These are phyloP conservation scores for Poa pratensis DNA, from an alignment of 176 grass and related monocot genomes.

Conservation along the genomic window DNA sequence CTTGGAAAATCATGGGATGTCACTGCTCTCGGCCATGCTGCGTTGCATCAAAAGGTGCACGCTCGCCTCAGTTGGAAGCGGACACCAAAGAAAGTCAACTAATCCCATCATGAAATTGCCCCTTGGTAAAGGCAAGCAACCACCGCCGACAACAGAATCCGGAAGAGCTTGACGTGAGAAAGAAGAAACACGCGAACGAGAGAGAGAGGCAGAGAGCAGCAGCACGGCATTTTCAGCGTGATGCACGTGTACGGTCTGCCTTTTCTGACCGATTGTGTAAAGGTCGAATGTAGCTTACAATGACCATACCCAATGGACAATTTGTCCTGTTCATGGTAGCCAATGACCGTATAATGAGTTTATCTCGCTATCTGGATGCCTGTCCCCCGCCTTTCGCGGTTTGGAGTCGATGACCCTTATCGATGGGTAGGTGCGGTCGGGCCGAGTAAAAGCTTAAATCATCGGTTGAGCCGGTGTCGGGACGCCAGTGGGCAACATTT, in stretches of 20 bases:
- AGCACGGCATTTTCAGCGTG: slow-evolving; percentile 29
- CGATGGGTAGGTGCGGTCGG: no score
- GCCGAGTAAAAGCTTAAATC: no score
- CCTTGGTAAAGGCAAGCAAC: not conserved
- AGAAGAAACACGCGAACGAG: not conserved
- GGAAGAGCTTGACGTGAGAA: slow-evolving; percentile 26
- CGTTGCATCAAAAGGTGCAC: slow-evolving; percentile 7
- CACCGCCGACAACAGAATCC: not conserved
- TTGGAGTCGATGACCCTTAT: no score
- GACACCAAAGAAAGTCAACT: slow-evolving; percentile 27
- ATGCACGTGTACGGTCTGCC: slow-evolving; percentile 28
- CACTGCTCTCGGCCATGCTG: not conserved
- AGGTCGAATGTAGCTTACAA: no score
- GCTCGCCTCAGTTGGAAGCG: not conserved
- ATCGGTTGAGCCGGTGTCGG: no score
- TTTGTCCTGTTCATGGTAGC: not conserved
- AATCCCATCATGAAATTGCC: not conserved
- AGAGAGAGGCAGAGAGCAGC: not conserved
- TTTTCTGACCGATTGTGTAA: slow-evolving; percentile 28
- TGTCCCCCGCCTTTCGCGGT: no score
- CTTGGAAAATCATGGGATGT: not conserved
- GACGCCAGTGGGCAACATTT: no score
- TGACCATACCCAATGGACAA: not conserved
- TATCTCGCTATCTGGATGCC: no score
- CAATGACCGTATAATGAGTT: not conserved